Base-by-base conservation (phyloP, 1,284 basidiomycete genomes). In the Sporisorium reilianum region DNA sequence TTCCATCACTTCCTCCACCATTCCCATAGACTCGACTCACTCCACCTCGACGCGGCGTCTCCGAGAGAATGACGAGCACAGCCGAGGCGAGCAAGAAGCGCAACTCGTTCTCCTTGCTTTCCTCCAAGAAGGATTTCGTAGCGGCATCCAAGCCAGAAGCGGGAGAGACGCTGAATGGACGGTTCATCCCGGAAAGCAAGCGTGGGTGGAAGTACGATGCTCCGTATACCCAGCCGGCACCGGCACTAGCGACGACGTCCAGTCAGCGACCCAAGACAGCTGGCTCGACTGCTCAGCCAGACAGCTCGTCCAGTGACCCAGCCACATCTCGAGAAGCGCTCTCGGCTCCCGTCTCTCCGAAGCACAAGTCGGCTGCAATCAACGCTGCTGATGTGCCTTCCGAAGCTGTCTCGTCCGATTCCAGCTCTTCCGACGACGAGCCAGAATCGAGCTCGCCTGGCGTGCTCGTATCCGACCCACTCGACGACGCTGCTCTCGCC, bases 111-210 rank as follows among this genome's bases (percentile, higher is more conserved):
- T 60, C 56, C 6, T 34, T 64, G 30, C 57, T 70, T 14, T 48
- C 56, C 30, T 41, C 57, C 0, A 28, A 36, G 44, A 69, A 44
- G 20, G 66, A 69, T 18, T 34, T 40, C 6, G 10, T 40, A 2
- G 2, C 40, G 1, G 7, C 52, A 10, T 36, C 52, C n/a, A 44
- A 46, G 26, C 50, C 34, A 16, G 48, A 48, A 3, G 5, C 51
- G 10, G 48, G 55, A 12, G 61, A 64, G 20, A 14, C 58, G 5
- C 48, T 66, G 0, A 54, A 74, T 42, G 55, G 62, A 4, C 23
- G 65, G 4, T 74, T 69, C 51, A 65, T 74, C 9, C 71, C 71
- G 0, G 71, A 74, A 45, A 65, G 58, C 49, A 65, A 74, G 49
- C 62, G 71, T 16, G 61, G 61, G 11, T 69, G 71, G 66, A 65